Evolutionary conservation across 73 alveolate species (phyloP), one percentile per base, ranked within the genome.

Genomic region (Halteria grandinella): DNA sequence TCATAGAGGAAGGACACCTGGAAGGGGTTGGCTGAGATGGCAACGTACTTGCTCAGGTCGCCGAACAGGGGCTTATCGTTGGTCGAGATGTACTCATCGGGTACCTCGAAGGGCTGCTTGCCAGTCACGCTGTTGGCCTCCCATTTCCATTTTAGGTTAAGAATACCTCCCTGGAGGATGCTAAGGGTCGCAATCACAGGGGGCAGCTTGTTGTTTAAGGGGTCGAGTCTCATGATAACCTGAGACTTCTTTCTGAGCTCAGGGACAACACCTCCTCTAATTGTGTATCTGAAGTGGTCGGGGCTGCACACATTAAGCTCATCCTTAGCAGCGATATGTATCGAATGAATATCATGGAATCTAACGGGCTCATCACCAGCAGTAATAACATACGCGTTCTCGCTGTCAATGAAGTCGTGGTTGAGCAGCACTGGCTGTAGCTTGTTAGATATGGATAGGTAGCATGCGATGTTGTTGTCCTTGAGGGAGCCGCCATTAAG

Each of bases 61-160:
- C 11, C 47, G 47, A 11, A 7, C 47, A 36, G 5, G 47, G 11
- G n/a, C n/a, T 5, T 36, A 5, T 36, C 11, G 47, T 36, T 36
- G 47, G 47, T 36, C 47, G 5, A 5, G 47, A 36, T 36, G 47
- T 7, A 5, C 5, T 36, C 47, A 36, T 5, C 11, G 47, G 47
- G 47, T 11, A 36, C 47, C 47, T 36, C 47, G 47, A 36, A 36
- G n/a, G 11, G n/a, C 47, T 36, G 5, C 47, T 36, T 36, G 47
- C n/a, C 5, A 11, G 11, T 11, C 47, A 7, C n/a, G 47, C 47
- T 36, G 47, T 7, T 5, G 47, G 5, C 47, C n/a, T 36, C 11
- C n/a, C 77, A 66, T 1, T 31, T 29, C 80, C 80, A 66, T 27
- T 66, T 44, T 14, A 66, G 54, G 47, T 66, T 66, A 11, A 66